Evolutionary conservation across 2,329 filamentous ascomycete species (phyloP).

Genomic region (Diaporthe australafricana): DNA sequence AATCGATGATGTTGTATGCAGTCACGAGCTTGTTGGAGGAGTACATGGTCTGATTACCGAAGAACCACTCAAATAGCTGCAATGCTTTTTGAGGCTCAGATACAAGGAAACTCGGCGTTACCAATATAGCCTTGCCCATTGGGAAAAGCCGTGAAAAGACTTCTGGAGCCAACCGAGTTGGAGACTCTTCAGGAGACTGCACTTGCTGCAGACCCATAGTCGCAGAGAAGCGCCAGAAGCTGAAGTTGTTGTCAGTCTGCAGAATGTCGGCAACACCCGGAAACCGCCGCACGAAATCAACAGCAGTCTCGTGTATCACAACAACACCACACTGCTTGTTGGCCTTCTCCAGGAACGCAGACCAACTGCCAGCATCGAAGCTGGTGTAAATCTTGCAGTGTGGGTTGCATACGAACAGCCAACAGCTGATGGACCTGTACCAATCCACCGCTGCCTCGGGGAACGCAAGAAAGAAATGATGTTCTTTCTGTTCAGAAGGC

Average conservation of each 20-base stretch:
- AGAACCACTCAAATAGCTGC: slow-evolving; percentile 56
- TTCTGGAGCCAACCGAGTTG: not conserved
- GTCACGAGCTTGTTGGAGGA: slow-evolving; percentile 49
- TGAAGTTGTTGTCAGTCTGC: slow-evolving; percentile 40
- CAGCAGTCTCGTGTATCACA: slow-evolving; percentile 59
- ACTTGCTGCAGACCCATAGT: slow-evolving; percentile 44
- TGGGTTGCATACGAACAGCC: slow-evolving; percentile 55
- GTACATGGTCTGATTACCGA: slow-evolving; percentile 40
- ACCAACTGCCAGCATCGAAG: slow-evolving; percentile 59
- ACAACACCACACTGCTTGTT: slow-evolving; percentile 47
- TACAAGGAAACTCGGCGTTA: slow-evolving; percentile 63
- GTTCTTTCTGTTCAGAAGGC: slow-evolving; percentile 28
- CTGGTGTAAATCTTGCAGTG: slow-evolving; percentile 57
- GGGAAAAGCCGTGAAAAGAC: slow-evolving; percentile 54
- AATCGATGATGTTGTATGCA: slow-evolving; percentile 49
- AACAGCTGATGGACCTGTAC: slow-evolving; percentile 54
- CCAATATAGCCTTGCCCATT: slow-evolving; percentile 55
- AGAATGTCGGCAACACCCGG: slow-evolving; percentile 52
- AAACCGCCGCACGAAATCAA: slow-evolving; percentile 53
- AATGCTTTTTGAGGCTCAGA: slow-evolving; percentile 55
- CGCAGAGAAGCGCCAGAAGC: slow-evolving; percentile 56
- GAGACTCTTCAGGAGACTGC: slow-evolving; percentile 44
- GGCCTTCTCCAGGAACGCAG: slow-evolving; percentile 50
- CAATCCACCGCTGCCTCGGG: slow-evolving; percentile 51
- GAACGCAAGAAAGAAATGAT: slow-evolving; percentile 62